phyloP scores from a whole-genome alignment of 176 grass and related monocot species.

The Zea mays region Zm-B73-REFERENCE-NAM-5.0 NC_050102.1:151461001-151461500 shows the following conservation, averaged over 20 bases:
- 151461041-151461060: neutral
- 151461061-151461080: neutral
- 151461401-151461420: no score
- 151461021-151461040: neutral
- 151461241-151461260: neutral
- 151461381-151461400: no score
- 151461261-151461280: neutral
- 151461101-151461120: neutral
- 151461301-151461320: no score
- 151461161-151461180: neutral
- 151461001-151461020: neutral
- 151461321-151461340: no score
- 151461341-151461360: no score
- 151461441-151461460: no score
- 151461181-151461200: slow-evolving; percentile 26
- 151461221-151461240: neutral
- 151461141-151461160: neutral
- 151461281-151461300: slow-evolving; percentile 23
- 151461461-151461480: no score
- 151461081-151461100: neutral
- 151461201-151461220: neutral
- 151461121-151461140: neutral
- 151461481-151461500: no score
- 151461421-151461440: no score
- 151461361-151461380: no score